A percentile compares a stretch with the other conserved stretches of the same genome.
These are phyloP conservation scores for Ramaria rubella DNA, from an alignment of 768 basidiomycete species.

Conservation along the genomic window DNA sequence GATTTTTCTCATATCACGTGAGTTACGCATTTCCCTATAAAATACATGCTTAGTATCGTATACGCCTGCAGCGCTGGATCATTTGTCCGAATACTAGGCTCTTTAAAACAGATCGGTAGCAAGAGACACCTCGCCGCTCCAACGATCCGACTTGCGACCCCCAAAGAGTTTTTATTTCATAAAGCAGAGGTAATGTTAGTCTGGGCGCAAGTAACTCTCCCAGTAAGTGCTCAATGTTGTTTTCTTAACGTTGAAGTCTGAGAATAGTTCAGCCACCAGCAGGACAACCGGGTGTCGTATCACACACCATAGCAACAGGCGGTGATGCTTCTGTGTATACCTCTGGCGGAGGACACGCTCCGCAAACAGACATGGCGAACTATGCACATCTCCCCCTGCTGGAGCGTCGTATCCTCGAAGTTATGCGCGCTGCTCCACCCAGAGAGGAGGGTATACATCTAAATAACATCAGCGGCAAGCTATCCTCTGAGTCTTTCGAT, in stretches of 20 bases:
- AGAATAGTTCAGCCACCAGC: not conserved
- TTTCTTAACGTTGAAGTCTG: not conserved
- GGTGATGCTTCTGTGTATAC: constrained; percentile 36
- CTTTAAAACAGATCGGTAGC: constrained; percentile 72
- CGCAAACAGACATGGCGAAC: constrained; percentile 29
- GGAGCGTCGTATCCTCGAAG: constrained; percentile 60
- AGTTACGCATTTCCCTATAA: constrained; percentile 22
- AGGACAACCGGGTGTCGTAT: not conserved
- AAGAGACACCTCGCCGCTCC: constrained; percentile 79
- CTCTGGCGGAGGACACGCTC: constrained; percentile 23
- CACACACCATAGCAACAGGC: not conserved
- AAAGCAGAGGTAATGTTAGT: constrained; percentile 9
- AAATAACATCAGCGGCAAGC: constrained; percentile 45
- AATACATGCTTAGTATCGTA: not conserved
- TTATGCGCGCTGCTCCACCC: constrained; percentile 44
- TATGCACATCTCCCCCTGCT: constrained; percentile 52
- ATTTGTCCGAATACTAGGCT: constrained; percentile 77
- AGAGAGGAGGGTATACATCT: constrained; percentile 69
- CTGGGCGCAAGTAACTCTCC: not conserved
- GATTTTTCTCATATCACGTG: constrained; percentile 5
- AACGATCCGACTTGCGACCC: constrained; percentile 48
- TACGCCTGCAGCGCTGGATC: constrained; percentile 50
- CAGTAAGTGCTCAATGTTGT: not conserved
- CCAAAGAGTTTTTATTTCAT: constrained; percentile 8
- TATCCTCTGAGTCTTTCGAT: constrained; percentile 35